Evolutionary conservation across 148 eudicot species (phyloP).

Genomic region (Chenopodium berlandieri): DNA sequence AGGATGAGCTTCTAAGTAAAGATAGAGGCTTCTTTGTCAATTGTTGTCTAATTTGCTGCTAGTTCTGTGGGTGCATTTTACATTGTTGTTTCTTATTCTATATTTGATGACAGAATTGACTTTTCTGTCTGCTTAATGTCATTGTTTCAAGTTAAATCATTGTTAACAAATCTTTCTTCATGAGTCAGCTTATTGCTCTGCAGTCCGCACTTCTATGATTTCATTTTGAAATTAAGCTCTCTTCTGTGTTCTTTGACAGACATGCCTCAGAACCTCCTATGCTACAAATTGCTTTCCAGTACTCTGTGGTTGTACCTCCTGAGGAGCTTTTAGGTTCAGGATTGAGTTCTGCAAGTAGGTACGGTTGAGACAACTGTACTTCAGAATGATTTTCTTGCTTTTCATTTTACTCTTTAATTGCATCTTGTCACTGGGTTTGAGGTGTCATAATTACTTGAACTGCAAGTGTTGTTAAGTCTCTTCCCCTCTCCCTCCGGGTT

Average conservation of each 20-base stretch:
- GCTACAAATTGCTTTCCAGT: slow-evolving; percentile 93
- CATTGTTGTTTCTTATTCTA: background rate
- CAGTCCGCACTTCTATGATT: background rate
- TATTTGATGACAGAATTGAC: background rate
- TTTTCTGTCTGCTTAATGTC: background rate
- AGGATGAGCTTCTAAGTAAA: background rate
- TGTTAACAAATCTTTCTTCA: background rate
- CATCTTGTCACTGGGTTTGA: background rate
- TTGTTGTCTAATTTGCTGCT: background rate
- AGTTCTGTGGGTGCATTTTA: background rate
- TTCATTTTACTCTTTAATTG: slow-evolving; percentile 10
- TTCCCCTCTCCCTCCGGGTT: background rate
- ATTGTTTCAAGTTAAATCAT: background rate
- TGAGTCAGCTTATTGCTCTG: slow-evolving; percentile 1
- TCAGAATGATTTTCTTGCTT: background rate
- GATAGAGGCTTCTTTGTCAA: background rate
- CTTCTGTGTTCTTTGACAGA: slow-evolving; percentile 40
- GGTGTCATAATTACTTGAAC: background rate
- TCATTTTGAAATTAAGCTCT: background rate
- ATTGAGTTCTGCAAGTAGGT: slow-evolving; percentile 72
- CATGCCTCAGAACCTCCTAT: slow-evolving; percentile 75
- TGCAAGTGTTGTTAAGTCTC: background rate
- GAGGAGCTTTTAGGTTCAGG: slow-evolving; percentile 63
- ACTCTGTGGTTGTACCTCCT: slow-evolving; percentile 87
- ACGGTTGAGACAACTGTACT: slow-evolving; percentile 27